Percentiles rank a stretch among this genome's conserved stretches.
These are phyloP conservation scores for Carpinus fangiana DNA, from an alignment of 306 rosid species.

Conservation along the genomic window DNA sequence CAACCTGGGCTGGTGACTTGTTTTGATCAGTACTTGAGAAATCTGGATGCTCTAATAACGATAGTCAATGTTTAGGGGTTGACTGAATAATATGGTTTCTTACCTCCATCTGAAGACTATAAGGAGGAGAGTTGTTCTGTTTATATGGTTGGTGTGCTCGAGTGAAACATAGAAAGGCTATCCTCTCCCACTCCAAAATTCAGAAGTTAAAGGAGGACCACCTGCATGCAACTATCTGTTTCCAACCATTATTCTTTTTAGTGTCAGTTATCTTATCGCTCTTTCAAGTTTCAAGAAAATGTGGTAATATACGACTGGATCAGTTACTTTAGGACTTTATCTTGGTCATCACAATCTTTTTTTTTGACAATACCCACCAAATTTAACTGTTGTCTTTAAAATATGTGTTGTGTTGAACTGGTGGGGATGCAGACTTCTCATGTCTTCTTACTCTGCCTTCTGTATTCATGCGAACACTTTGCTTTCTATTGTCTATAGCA, in stretches of 20 bases:
- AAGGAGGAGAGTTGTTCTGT: conserved; percentile 14
- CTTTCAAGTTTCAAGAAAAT: not conserved
- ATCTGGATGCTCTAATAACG: conserved; percentile 14
- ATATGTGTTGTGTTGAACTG: not conserved
- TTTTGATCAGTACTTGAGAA: conserved; percentile 13
- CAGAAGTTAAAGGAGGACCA: conserved; percentile 1
- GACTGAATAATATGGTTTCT: conserved; percentile 7
- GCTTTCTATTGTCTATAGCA: conserved; percentile 10
- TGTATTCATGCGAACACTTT: conserved; percentile 15
- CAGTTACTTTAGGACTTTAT: not conserved
- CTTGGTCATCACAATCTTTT: not conserved
- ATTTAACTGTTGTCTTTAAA: conserved; percentile 2
- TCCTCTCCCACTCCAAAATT: not conserved
- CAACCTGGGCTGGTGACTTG: conserved; percentile 19
- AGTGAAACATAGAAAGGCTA: conserved; percentile 3
- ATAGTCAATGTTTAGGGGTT: conserved; percentile 7
- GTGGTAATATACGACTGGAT: not conserved
- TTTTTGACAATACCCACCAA: not conserved
- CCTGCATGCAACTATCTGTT: conserved; percentile 2
- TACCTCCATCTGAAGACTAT: conserved; percentile 14
- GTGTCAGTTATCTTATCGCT: conserved; percentile 1
- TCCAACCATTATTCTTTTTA: not conserved
- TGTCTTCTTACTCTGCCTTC: conserved; percentile 15
- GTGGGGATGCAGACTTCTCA: conserved; percentile 1
- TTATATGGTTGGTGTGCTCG: conserved; percentile 13